phyloP scores from a whole-genome alignment of 2,329 filamentous ascomycete genomes.

The Alternaria brassicae region DNA sequence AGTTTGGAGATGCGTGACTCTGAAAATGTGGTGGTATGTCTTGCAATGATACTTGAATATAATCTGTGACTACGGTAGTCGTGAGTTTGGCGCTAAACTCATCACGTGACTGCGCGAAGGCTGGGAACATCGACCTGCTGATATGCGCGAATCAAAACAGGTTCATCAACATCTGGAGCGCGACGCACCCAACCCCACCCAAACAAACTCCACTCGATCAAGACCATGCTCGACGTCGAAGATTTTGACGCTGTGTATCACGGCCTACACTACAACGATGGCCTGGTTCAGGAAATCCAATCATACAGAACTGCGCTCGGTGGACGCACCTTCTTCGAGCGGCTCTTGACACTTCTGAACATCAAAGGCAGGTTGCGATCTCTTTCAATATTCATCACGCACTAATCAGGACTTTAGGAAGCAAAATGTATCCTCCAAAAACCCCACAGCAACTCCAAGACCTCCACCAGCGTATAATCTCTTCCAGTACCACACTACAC shows the following conservation, averaged over 20 bases:
- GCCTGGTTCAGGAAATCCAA: conserved; percentile 64
- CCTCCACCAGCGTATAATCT: conserved; percentile 73
- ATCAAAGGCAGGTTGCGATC: conserved; percentile 66
- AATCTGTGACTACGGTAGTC: neutral
- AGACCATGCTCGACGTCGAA: conserved; percentile 67
- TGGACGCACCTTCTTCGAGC: conserved; percentile 79
- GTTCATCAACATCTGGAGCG: conserved; percentile 16
- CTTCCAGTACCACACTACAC: conserved; percentile 69
- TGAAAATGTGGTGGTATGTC: neutral
- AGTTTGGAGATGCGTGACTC: neutral
- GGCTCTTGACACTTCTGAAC: conserved; percentile 73
- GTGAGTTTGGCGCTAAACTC: neutral
- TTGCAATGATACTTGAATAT: neutral
- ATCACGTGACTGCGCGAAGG: neutral
- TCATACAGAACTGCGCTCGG: conserved; percentile 71
- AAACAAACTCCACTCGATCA: neutral
- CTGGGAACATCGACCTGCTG: neutral
- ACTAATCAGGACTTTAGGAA: conserved; percentile 49
- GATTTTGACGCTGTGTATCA: conserved; percentile 73
- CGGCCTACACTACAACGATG: conserved; percentile 34
- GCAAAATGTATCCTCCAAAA: conserved; percentile 76
- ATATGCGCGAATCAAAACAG: conserved; percentile 20
- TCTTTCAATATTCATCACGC: neutral
- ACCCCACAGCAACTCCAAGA: conserved; percentile 70
- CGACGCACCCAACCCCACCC: conserved; percentile 6